Evolutionary conservation across 176 grass and related monocot genomes (phyloP), one percentile per base, ranked within the genome.

Genomic region (Carex littledalei): DNA sequence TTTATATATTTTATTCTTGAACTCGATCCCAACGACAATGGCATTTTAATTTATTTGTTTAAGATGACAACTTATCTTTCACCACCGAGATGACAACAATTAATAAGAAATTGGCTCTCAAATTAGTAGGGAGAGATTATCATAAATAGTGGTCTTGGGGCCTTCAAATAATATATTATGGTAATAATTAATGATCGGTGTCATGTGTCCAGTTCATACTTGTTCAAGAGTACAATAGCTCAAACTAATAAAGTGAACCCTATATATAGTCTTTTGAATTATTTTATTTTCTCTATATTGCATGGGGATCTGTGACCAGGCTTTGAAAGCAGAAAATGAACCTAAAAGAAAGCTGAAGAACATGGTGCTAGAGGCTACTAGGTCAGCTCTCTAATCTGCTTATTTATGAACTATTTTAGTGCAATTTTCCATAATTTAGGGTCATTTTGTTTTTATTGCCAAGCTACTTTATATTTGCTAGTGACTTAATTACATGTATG

Each of bases 361-460:
- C 85, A 47, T 92, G 71, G 70, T 94, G 18, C 41, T 94, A 1
- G 92, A 97, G 83, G 94, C 94, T 64, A 97, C 92, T 39, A 97
- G 94, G 94, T 97, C 6, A 90, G 54, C 29, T 11, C 14, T 43
- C 14, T 71, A 85, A 74, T 13, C 8, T 3, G 10, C 32, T 55
- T 63, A 31, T 52, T 74, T 16, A 31, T 70, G 43, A 84, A 59
- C 80, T 76, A 21, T 15, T 71, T 84, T 84, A 9, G 24, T 84
- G 85, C 15, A 68, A 8, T 72, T 66, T 80, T 0, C 70, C 31
- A 45, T 34, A 35, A 81, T 22, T 26, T 75, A 21, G 13, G 37
- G n/a, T 1, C 53, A 73, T 80, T 32, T 32, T 18, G 14, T 62
- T 62, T 62, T 62, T 10, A 8, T 14, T n/a, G 9, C 47, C 2